These are phyloP conservation scores for Ustilago sp. DNA, from an alignment of 1,284 basidiomycete species.

Conservation along the genomic window DNA sequence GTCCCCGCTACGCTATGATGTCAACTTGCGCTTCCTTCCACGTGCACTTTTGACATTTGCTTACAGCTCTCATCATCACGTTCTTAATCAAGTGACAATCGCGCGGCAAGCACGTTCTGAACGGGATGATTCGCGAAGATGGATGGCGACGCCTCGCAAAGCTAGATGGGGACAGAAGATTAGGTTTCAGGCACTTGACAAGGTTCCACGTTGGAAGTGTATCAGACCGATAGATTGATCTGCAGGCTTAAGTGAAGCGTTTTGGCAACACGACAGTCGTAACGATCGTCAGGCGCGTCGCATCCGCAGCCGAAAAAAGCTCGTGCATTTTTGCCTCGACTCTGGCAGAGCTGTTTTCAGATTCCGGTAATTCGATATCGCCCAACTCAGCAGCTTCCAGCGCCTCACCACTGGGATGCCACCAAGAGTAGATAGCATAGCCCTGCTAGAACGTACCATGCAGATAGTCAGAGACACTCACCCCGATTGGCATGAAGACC, in stretches of 20 bases:
- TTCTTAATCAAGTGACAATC: not conserved
- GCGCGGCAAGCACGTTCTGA: not conserved
- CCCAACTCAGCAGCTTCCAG: no score
- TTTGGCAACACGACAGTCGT: conserved; percentile 1
- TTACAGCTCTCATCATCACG: not conserved
- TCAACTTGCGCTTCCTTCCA: not conserved
- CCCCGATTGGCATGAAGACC: no score
- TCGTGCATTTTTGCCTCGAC: conserved; percentile 13
- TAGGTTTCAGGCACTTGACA: not conserved
- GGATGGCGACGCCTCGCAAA: not conserved
- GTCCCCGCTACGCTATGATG: not conserved
- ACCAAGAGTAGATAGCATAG: no score
- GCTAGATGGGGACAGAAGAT: not conserved
- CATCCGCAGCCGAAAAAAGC: conserved; percentile 26
- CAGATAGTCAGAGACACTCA: no score
- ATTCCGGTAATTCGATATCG: not conserved
- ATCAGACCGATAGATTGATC: not conserved
- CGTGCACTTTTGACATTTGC: not conserved
- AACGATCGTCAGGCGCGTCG: conserved; percentile 44
- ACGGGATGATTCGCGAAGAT: not conserved
- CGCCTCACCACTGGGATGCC: no score
- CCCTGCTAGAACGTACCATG: no score
- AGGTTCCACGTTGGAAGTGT: conserved; percentile 3
- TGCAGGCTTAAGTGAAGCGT: conserved; percentile 34
- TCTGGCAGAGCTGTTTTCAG: not conserved